These are phyloP conservation scores for Suhomyces anneliseae DNA, from an alignment of 1,139 yeast genomes.

Conservation along the genomic window DNA sequence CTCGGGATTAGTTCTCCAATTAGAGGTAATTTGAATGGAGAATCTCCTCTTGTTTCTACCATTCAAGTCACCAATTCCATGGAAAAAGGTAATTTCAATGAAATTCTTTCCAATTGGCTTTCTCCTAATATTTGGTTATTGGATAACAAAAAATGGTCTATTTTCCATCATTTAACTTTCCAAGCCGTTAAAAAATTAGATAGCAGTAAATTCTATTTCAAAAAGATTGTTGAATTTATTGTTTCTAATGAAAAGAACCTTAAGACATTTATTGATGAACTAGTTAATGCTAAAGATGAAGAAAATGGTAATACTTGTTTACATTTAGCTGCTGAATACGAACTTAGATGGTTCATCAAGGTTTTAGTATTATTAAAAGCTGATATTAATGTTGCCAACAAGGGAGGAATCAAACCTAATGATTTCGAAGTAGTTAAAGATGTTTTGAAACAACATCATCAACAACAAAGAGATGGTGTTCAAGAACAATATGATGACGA, in stretches of 20 bases:
- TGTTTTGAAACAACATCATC: slow-evolving; percentile 14
- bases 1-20: slow-evolving; percentile 42
- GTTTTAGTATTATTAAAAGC: slow-evolving; percentile 85
- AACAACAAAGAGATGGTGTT: slow-evolving; percentile 4
- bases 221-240: slow-evolving; percentile 78
- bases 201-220: slow-evolving; percentile 63
- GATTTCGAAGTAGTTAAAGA: slow-evolving; percentile 74
- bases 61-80: slow-evolving; percentile 47
- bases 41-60: slow-evolving; percentile 42
- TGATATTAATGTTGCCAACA: slow-evolving; percentile 72
- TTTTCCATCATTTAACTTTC: slow-evolving; percentile 38
- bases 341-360: slow-evolving; percentile 77
- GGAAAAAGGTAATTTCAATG: slow-evolving; percentile 44
- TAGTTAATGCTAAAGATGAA: slow-evolving; percentile 75
- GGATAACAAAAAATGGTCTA: slow-evolving; percentile 34
- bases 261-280: slow-evolving; percentile 60
- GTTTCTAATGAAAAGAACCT: slow-evolving; percentile 55
- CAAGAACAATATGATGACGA: slow-evolving; percentile 16
- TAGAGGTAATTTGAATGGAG: slow-evolving; percentile 44
- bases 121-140: slow-evolving; percentile 41
- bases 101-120: slow-evolving; percentile 35
- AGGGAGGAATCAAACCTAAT: slow-evolving; percentile 79
- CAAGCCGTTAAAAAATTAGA: slow-evolving; percentile 33
- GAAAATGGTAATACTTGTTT: slow-evolving; percentile 82
- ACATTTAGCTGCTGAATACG: slow-evolving; percentile 88